Evolutionary conservation across 1,284 basidiomycete genomes (phyloP).

Genomic region (Sanghuangporus weigelae): DNA sequence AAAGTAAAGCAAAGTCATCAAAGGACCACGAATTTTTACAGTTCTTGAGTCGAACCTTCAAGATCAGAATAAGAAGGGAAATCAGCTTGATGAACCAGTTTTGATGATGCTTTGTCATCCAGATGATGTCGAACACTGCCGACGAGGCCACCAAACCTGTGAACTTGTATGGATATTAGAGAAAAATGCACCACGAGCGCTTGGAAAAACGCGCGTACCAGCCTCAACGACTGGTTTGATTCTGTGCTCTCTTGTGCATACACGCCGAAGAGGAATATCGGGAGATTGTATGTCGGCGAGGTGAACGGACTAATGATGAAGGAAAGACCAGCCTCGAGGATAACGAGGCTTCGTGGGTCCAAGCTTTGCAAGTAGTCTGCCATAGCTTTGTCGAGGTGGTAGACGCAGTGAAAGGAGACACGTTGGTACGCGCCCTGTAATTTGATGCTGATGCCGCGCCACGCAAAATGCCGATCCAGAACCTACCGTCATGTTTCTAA

Average conservation of each 20-base stretch:
- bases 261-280: slow-evolving; percentile 70
- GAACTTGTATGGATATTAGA: slow-evolving; percentile 43
- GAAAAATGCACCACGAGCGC: neutral
- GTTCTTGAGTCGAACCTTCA: slow-evolving; percentile 47
- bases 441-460: neutral
- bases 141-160: slow-evolving; percentile 56
- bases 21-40: neutral
- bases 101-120: slow-evolving; percentile 54
- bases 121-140: slow-evolving; percentile 63
- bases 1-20: neutral
- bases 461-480: neutral
- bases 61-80: slow-evolving; percentile 51
- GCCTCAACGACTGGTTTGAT: slow-evolving; percentile 54
- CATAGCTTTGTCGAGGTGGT: slow-evolving; percentile 32
- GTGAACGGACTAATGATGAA: slow-evolving; percentile 54
- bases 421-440: neutral
- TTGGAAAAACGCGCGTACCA: slow-evolving; percentile 34
- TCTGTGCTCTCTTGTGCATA: slow-evolving; percentile 67
- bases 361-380: slow-evolving; percentile 63
- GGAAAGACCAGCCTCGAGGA: slow-evolving; percentile 59
- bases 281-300: slow-evolving; percentile 63
- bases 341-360: slow-evolving; percentile 62
- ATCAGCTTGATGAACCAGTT: slow-evolving; percentile 51
- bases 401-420: neutral
- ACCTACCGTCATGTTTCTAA: neutral